These are phyloP conservation scores for Taxawa tesnikishii DNA, from an alignment of 2,329 filamentous ascomycete genomes.

Conservation along the genomic window DNA sequence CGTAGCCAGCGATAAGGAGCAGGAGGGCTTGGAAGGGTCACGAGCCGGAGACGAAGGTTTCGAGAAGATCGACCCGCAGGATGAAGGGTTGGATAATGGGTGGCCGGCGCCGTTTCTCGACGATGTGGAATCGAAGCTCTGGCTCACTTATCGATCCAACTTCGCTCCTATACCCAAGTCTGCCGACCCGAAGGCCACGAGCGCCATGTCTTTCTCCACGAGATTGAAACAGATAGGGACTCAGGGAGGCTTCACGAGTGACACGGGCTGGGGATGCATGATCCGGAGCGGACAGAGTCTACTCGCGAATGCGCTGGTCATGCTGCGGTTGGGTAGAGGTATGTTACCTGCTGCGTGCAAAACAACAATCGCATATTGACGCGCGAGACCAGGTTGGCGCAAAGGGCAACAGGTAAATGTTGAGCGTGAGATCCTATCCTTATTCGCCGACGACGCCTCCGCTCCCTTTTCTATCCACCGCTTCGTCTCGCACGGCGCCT, in stretches of 20 bases:
- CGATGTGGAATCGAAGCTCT: slow-evolving; percentile 85
- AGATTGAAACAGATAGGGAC: slow-evolving; percentile 72
- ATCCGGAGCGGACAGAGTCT: slow-evolving; percentile 91
- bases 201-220: slow-evolving; percentile 70
- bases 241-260: slow-evolving; percentile 72
- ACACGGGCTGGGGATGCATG: slow-evolving; percentile 98
- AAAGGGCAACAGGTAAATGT: slow-evolving; percentile 38
- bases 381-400: slow-evolving; percentile 55
- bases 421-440: slow-evolving; percentile 59
- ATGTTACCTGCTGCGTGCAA: slow-evolving; percentile 12
- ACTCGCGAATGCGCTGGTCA: slow-evolving; percentile 70
- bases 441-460: slow-evolving; percentile 77
- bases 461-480: slow-evolving; percentile 92
- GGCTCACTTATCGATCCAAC: slow-evolving; percentile 90
- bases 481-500: slow-evolving; percentile 80
- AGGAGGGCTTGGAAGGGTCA: too few relatives aligned
- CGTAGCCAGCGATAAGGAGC: slow-evolving; percentile 8
- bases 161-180: slow-evolving; percentile 76
- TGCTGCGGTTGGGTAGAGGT: slow-evolving; percentile 70
- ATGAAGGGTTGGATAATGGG: slow-evolving; percentile 34
- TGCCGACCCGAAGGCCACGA: slow-evolving; percentile 55
- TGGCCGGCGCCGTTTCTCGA: slow-evolving; percentile 82
- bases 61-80: slow-evolving; percentile 11
- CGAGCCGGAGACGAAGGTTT: slow-evolving; percentile 6
- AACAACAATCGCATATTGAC: slow-evolving; percentile 15